Evolutionary conservation across 2,329 filamentous ascomycete genomes (phyloP), one percentile per base, ranked within the genome.

Genomic region (Colletotrichum trifolii): DNA sequence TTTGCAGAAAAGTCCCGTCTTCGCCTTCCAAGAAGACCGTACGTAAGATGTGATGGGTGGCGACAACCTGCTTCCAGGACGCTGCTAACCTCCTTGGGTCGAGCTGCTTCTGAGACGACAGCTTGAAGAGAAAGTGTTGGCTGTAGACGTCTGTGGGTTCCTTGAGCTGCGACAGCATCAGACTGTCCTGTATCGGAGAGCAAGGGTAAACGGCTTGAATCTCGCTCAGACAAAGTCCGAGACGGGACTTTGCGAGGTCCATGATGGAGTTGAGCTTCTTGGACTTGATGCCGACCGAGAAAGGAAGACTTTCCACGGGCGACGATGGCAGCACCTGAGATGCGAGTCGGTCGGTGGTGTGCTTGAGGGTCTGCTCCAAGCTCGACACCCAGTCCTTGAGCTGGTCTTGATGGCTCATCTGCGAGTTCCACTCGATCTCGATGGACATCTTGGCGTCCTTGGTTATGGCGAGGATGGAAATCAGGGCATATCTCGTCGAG

Each of bases 141-240:
- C 38, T 52, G 39, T 64, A 64, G 2, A 46, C 11, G 0, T 52
- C 39, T 13, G 1, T 17, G 1, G 46, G 3, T 0, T n/a, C 33
- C 25, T 55, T 64, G 11, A 61, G n/a, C n/a, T 64, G 57, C 1
- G 62, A 64, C 1, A 64, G n/a, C 12, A 66, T 66, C 2, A 66
- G 53, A 10, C 60, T 63, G 15, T 54, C 36, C n/a, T 66, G 63
- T 9, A 66, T 53, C 3, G 63, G 63, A 2, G 60, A 63, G 13
- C 59, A 63, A 8, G 63, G 63, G 3, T 53, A 54, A 2, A 66
- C 17, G 6, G 47, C 43, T 25, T 63, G 59, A 12, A 66, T 40
- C 8, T 64, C 43, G 15, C 8, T 33, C 1, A 35, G 6, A 3
- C 25, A 25, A 4, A 64, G 13, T 1, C 50, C n/a, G 1, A 55